Base-by-base conservation (phyloP, 1,139 yeast genomes). In the Yamadazyma conglobata region DNA sequence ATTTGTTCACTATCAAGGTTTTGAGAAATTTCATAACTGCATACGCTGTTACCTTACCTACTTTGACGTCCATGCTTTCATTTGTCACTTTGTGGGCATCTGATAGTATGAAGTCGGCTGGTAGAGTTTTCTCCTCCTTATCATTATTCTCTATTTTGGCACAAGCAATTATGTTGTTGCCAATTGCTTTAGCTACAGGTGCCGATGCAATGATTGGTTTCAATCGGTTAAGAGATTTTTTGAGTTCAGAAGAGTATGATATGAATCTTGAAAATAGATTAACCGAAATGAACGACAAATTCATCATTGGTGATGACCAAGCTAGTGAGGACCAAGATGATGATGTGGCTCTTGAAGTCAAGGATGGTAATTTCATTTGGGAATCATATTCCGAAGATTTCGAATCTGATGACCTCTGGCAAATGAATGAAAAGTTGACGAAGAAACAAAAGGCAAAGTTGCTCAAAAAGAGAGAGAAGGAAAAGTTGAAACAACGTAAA, bases 151-250 rank as follows among this genome's bases (percentile, higher is more conserved):
- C 75, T 27, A 67, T 73, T 28, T 62, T 74, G 44, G 71, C 76
- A 4, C 67, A 63, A 39, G 72, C 74, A 19, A 64, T 74, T 35
- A 62, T 73, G 62, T 56, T 73, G 42, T 58, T 74, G 36, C 79
- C 80, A 10, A 56, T 71, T 34, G 74, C 87, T 11, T 60, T 73
- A 34, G 68, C 75, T 9, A 60, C 76, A 19, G 71, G 71, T 18
- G 70, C 77, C 16, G 80, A 74, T 52, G 79, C 78, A 1, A 55
- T 59, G 39, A 63, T 73, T 45, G 79, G 78, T 0, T 67, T 71
- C 42, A 54, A 52, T 23, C 58, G 79, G 46, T 68, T 73, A 32
- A 61, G 58, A 33, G 69, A 58, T 18, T 72, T 54, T 38, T 52
- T 73, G 35, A 48, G 64, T 25, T 58, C 73, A 7, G 55, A 49